Percentiles rank a stretch among this genome's conserved stretches.
Conservation (phyloP, 495 filamentous ascomycete genomes). For the Aspergillus baeticus region DNA sequence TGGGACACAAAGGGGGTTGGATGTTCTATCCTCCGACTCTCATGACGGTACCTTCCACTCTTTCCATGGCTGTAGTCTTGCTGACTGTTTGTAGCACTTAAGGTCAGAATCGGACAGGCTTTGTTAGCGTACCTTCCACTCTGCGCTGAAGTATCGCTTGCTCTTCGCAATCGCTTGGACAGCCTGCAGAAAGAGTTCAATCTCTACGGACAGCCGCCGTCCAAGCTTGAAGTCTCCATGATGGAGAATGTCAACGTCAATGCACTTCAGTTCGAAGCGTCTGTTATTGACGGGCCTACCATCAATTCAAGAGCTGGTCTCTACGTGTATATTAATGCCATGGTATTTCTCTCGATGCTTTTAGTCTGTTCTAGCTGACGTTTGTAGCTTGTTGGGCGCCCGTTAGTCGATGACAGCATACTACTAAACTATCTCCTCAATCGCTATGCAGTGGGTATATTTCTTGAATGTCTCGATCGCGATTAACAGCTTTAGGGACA, state of each 20-base stretch:
- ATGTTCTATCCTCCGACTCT: conserved; percentile 35
- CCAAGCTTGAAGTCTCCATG: conserved; percentile 39
- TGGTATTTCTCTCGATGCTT: conserved; percentile 50
- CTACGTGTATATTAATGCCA: conserved; percentile 87
- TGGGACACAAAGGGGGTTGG: conserved; percentile 37
- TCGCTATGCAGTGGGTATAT: conserved; percentile 65
- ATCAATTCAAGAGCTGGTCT: conserved; percentile 83
- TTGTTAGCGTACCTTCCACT: conserved; percentile 42
- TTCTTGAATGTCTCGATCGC: background rate
- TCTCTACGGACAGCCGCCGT: conserved; percentile 36
- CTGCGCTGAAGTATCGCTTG: conserved; percentile 41
- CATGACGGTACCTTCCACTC: conserved; percentile 30
- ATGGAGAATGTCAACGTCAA: conserved; percentile 46
- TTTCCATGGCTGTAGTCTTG: background rate
- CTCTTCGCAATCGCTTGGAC: conserved; percentile 42
- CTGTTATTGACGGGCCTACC: conserved; percentile 63
- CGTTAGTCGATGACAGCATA: conserved; percentile 76
- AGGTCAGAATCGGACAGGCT: conserved; percentile 39
- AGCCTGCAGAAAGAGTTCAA: conserved; percentile 46
- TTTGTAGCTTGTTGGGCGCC: conserved; percentile 71
- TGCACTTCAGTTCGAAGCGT: conserved; percentile 48
- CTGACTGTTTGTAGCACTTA: conserved; percentile 29
- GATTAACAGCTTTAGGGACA: conserved; percentile 54
- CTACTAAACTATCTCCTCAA: conserved; percentile 77
- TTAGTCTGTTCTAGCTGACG: conserved; percentile 29